Conservation (phyloP, 179 eudicot species). For the Monotropa hypopitys region DNA sequence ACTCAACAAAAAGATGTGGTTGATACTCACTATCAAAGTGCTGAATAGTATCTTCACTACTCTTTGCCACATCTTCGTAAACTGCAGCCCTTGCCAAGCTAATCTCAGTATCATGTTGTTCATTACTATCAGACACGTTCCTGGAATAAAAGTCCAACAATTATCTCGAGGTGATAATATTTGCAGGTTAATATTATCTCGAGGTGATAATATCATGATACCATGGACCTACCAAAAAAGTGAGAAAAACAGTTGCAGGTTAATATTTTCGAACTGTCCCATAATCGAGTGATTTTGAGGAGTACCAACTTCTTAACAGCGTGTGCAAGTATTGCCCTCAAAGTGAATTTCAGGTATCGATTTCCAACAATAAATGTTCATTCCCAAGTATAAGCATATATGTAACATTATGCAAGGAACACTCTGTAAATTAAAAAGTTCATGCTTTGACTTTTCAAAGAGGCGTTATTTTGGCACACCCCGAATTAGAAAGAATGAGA, state of each 20-base stretch:
- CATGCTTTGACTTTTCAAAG: not conserved
- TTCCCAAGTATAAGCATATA: not conserved
- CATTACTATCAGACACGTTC: conserved; percentile 43
- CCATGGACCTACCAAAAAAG: too few relatives aligned
- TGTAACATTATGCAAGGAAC: not conserved
- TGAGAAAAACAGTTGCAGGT: too few relatives aligned
- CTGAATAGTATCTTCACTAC: conserved; percentile 42
- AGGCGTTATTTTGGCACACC: not conserved
- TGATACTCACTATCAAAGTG: conserved; percentile 35
- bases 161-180: not conserved
- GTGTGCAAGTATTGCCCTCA: not conserved
- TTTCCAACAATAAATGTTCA: not conserved
- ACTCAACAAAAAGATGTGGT: not conserved
- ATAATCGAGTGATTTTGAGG: not conserved
- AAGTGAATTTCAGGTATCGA: not conserved
- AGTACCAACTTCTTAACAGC: not conserved
- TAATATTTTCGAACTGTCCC: not conserved
- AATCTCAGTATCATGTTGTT: conserved; percentile 56
- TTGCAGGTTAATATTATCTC: not conserved
- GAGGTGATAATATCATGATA: too few relatives aligned
- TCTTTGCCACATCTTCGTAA: conserved; percentile 46
- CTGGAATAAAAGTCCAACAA: conserved; percentile 24
- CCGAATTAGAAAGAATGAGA: not conserved
- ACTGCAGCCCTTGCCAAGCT: conserved; percentile 46
- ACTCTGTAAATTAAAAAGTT: not conserved